Percentiles rank a stretch among this genome's conserved stretches.
Conservation (phyloP, 2,329 filamentous ascomycete genomes). For the Fusarium sp. region DNA sequence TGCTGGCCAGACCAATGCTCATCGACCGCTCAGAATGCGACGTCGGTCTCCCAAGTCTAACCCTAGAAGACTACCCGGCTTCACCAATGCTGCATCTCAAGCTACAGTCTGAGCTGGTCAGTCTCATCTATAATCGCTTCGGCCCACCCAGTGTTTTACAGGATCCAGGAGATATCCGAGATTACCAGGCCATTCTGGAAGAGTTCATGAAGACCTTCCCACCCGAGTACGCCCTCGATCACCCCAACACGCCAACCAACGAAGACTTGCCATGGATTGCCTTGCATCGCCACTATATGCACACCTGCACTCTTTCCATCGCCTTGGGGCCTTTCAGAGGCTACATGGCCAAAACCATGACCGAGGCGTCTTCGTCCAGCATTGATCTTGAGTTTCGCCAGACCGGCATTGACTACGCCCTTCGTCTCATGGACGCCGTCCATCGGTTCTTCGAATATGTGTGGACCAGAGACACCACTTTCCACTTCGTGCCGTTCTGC, state of each 20-base stretch:
- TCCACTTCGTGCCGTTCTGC: conserved; percentile 28
- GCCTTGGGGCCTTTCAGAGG: conserved; percentile 21
- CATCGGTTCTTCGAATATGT: conserved; percentile 31
- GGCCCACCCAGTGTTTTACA: conserved; percentile 15
- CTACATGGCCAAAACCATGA: conserved; percentile 28
- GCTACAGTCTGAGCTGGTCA: conserved; percentile 23
- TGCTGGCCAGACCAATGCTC: conserved; percentile 26
- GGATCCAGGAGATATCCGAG: conserved; percentile 10
- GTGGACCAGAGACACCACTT: conserved; percentile 30
- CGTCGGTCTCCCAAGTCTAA: conserved; percentile 16
- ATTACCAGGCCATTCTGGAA: conserved; percentile 17
- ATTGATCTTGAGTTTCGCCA: conserved; percentile 17
- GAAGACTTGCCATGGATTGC: conserved; percentile 26
- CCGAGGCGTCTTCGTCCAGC: background rate
- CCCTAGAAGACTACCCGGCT: conserved; percentile 26
- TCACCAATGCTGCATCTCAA: conserved; percentile 32
- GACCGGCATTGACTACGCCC: conserved; percentile 22
- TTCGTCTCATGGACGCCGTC: conserved; percentile 13
- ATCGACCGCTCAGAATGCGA: conserved; percentile 28
- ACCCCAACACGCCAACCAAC: conserved; percentile 11
- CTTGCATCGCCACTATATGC: conserved; percentile 31
- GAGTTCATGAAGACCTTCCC: conserved; percentile 26
- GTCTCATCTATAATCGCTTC: conserved; percentile 26
- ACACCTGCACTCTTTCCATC: conserved; percentile 24
- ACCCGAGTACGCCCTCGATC: conserved; percentile 22